A percentile compares a stretch with the other conserved stretches of the same genome.
Evolutionary conservation across 805 yeast genomes (phyloP).

Genomic region (Starmerella tilneyi): DNA sequence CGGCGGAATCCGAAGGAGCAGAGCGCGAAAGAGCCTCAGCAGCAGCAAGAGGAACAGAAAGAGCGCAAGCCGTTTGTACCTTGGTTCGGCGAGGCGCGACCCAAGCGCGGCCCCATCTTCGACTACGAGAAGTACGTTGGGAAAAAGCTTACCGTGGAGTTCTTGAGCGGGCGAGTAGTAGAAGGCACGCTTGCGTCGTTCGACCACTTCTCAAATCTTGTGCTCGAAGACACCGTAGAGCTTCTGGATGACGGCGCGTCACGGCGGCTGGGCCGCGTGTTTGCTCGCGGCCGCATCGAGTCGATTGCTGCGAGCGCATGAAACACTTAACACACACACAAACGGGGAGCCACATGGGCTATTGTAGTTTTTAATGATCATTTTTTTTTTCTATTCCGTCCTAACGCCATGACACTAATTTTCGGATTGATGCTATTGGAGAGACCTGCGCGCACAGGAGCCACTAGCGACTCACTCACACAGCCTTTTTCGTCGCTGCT

Average conservation of each 20-base stretch:
- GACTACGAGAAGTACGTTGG: constrained; percentile 71
- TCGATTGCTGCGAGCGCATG: constrained; percentile 9
- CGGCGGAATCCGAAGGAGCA: constrained; percentile 2
- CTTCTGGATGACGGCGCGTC: constrained; percentile 34
- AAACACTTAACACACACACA: too few relatives aligned
- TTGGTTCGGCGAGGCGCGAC: constrained; percentile 46
- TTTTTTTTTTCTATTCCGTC: too few relatives aligned
- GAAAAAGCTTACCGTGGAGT: constrained; percentile 59
- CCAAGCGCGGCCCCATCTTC: constrained; percentile 82
- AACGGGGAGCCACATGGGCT: too few relatives aligned
- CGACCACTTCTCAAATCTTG: constrained; percentile 88
- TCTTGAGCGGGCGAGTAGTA: constrained; percentile 80
- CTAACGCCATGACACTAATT: too few relatives aligned
- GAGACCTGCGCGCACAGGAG: too few relatives aligned
- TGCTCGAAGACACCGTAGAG: constrained; percentile 55
- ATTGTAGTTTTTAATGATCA: too few relatives aligned
- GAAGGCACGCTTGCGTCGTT: constrained; percentile 76
- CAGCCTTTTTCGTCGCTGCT: too few relatives aligned
- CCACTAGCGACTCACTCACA: too few relatives aligned
- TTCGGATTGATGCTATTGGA: too few relatives aligned
- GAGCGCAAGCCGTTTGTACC: constrained; percentile 29
- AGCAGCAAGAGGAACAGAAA: constrained; percentile 25
- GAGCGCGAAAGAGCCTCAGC: constrained; percentile 14
- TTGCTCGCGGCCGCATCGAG: constrained; percentile 21
- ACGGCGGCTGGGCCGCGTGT: constrained; percentile 49